Evolutionary conservation across 805 yeast species (phyloP).

Genomic region (Ogataea thermomethanolica): DNA sequence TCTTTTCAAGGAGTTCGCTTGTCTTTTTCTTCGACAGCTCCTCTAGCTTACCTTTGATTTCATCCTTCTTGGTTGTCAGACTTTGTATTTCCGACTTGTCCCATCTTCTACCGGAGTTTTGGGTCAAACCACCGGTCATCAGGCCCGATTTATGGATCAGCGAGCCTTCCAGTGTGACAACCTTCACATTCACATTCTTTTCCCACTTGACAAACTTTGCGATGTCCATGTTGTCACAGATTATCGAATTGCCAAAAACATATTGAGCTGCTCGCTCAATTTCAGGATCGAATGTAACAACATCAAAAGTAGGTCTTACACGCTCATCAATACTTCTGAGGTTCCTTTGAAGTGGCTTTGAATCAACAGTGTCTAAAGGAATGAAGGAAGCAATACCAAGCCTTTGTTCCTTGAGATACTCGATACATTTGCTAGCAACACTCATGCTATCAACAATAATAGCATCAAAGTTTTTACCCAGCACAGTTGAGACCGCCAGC

Average conservation of each 20-base stretch:
- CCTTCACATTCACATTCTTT: conserved; percentile 51
- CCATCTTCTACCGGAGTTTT: conserved; percentile 58
- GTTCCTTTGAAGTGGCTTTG: conserved; percentile 48
- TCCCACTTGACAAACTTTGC: conserved; percentile 78
- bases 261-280: conserved; percentile 76
- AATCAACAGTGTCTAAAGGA: conserved; percentile 76
- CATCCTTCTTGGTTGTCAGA: conserved; percentile 48
- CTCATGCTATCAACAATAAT: conserved; percentile 76
- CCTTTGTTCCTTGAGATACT: conserved; percentile 77
- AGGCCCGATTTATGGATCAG: conserved; percentile 80
- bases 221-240: conserved; percentile 64
- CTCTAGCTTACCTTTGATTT: conserved; percentile 43
- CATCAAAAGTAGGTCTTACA: conserved; percentile 71
- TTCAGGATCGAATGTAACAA: conserved; percentile 62
- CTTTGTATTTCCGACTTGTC: conserved; percentile 63
- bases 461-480: conserved; percentile 79
- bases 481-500: conserved; percentile 65
- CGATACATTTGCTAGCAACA: conserved; percentile 72
- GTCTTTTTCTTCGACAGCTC: conserved; percentile 45
- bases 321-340: conserved; percentile 50
- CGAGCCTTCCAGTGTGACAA: conserved; percentile 82
- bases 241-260: conserved; percentile 73
- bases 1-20: conserved; percentile 53
- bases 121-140: conserved; percentile 84
- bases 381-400: conserved; percentile 83